phyloP scores from a whole-genome alignment of 2,329 filamentous ascomycete species.

The Aspergillus vadensis region DNA sequence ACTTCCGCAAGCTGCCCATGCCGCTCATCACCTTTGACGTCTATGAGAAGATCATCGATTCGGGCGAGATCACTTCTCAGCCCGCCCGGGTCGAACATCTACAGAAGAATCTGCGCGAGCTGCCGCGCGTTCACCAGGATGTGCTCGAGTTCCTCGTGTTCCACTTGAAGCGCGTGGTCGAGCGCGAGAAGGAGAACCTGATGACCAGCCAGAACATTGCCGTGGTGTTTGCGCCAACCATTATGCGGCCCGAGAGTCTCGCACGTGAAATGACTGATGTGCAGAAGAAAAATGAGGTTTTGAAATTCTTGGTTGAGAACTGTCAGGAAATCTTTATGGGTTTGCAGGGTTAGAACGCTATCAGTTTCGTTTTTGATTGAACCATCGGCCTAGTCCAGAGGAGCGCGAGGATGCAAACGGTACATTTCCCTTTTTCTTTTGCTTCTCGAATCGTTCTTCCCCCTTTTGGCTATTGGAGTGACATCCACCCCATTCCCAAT shows the following conservation, averaged over 20 bases:
- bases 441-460: slow-evolving; percentile 10
- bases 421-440: slow-evolving; percentile 8
- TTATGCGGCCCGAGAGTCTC: slow-evolving; percentile 87
- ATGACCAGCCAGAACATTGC: slow-evolving; percentile 97
- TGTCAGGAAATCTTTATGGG: slow-evolving; percentile 74
- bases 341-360: slow-evolving; percentile 32
- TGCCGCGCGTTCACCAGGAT: slow-evolving; percentile 82
- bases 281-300: slow-evolving; percentile 85
- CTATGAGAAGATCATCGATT: slow-evolving; percentile 83
- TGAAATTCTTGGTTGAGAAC: slow-evolving; percentile 92
- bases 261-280: slow-evolving; percentile 97
- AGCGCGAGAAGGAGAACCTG: slow-evolving; percentile 80
- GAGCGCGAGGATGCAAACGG: slow-evolving; percentile 14
- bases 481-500: neutral
- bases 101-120: slow-evolving; percentile 70
- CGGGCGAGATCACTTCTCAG: slow-evolving; percentile 62
- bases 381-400: slow-evolving; percentile 6
- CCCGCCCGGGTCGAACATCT: slow-evolving; percentile 71
- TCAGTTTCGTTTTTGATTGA: neutral
- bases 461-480: neutral
- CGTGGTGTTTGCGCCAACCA: slow-evolving; percentile 95
- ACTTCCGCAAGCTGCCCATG: slow-evolving; percentile 88
- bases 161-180: slow-evolving; percentile 84
- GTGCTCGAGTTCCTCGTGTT: slow-evolving; percentile 92
- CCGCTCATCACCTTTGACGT: slow-evolving; percentile 90